Base-by-base conservation (phyloP, 2,329 filamentous ascomycete species). In the Teratosphaeria zuluensis region DNA sequence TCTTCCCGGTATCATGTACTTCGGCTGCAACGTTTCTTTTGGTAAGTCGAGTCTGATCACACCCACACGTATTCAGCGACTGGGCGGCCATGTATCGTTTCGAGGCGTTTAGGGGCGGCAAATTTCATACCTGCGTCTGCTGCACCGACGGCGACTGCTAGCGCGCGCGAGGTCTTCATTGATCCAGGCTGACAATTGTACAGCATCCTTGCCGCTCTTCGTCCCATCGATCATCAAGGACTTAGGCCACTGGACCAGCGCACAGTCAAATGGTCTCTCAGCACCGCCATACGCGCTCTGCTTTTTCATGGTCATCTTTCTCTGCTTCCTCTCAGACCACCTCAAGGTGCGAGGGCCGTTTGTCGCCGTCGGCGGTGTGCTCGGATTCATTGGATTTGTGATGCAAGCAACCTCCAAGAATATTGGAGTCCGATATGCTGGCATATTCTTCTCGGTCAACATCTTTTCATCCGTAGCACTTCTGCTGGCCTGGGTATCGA, bases 211-310 rank as follows among this genome's bases (percentile, higher is more conserved):
- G 31, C 75, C 75, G 0, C 73, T 77, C 32, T 77, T 75, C 62
- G 66, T 77, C 0, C 75, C 75, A 0, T 77, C 74, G 0, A 76
- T 76, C 56, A 68, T 77, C 60, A 68, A 70, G 5, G 72, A 76
- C 57, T 88, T 90, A 84, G 87, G 87, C 9, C 51, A 32, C 42
- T 90, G 86, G 72, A 81, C 80, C 0, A 75, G 79, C 14, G 80
- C 89, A 61, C 77, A 84, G 59, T 84, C 88, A 0, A 87, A 91
- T 72, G 88, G 87, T 0, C 61, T 63, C 12, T 71, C 68, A 3
- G 74, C 73, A 6, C 75, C 74, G 7, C 75, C 75, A 0, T 76
- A 77, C 61, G 63, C 75, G 19, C 63, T 76, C 32, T 74, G 70
- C 56, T 76, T 75, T 63, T 66, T 76, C 58, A 61, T 70, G 33